Conservation (phyloP, 2,329 filamentous ascomycete species). For the Bretziella fagacearum region DNA sequence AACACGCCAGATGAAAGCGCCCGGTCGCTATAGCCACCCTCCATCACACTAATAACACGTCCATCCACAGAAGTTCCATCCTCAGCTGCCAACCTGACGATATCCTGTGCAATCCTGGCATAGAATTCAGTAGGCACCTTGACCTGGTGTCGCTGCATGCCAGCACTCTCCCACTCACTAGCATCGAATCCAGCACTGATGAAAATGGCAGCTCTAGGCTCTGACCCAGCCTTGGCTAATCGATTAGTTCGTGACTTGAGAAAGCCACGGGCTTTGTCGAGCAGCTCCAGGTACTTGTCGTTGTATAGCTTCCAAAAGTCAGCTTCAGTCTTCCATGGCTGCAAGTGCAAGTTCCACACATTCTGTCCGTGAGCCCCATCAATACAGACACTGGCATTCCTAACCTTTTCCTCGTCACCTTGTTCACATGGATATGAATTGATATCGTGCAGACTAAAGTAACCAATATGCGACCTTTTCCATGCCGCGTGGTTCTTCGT, state of each 20-base stretch:
- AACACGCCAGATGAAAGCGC: slow-evolving; percentile 76
- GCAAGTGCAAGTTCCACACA: slow-evolving; percentile 89
- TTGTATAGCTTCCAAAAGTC: slow-evolving; percentile 89
- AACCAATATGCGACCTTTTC: slow-evolving; percentile 80
- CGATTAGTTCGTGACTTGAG: slow-evolving; percentile 55
- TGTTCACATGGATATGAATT: slow-evolving; percentile 94
- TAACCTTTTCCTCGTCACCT: slow-evolving; percentile 86
- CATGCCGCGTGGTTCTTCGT: slow-evolving; percentile 52
- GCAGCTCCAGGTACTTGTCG: slow-evolving; percentile 53
- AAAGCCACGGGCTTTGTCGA: slow-evolving; percentile 68
- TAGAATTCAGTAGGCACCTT: slow-evolving; percentile 97
- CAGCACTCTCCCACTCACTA: slow-evolving; percentile 78
- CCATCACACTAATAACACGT: slow-evolving; percentile 78
- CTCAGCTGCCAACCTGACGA: slow-evolving; percentile 67
- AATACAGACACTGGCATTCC: slow-evolving; percentile 83
- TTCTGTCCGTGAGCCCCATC: slow-evolving; percentile 88
- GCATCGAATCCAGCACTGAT: slow-evolving; percentile 93
- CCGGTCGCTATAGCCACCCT: slow-evolving; percentile 90
- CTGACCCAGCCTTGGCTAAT: slow-evolving; percentile 39
- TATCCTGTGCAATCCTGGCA: slow-evolving; percentile 71
- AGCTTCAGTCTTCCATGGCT: slow-evolving; percentile 63
- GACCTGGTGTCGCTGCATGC: slow-evolving; percentile 91
- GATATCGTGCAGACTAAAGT: slow-evolving; percentile 95
- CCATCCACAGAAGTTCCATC: slow-evolving; percentile 63
- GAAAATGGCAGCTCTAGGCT: slow-evolving; percentile 75